Evolutionary conservation across 768 basidiomycete genomes (phyloP).

Genomic region (Agrocybe praecox): DNA sequence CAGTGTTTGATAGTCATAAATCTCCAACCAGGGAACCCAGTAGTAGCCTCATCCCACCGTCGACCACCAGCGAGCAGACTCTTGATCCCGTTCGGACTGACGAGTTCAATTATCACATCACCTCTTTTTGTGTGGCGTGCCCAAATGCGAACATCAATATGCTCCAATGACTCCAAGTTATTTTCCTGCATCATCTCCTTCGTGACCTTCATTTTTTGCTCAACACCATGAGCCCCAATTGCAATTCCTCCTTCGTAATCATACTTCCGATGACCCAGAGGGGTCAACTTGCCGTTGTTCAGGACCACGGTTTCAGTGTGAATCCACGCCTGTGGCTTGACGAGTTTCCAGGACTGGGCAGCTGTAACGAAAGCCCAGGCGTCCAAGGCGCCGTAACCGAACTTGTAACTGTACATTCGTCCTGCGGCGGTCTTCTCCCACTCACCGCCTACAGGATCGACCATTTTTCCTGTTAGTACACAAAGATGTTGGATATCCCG

Average conservation of each 20-base stretch:
- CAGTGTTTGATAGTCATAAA: conserved; percentile 99
- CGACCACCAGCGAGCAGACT: conserved; percentile 83
- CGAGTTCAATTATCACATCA: conserved; percentile 88
- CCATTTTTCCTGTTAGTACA: conserved; percentile 71
- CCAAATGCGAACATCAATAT: conserved; percentile 91
- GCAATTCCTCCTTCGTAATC: conserved; percentile 62
- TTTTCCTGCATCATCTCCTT: conserved; percentile 62
- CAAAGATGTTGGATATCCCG: conserved; percentile 92
- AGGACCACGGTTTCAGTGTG: conserved; percentile 73
- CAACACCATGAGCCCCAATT: conserved; percentile 66
- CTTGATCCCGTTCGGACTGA: conserved; percentile 81
- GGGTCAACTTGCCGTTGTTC: conserved; percentile 53
- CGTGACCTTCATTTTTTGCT: conserved; percentile 63
- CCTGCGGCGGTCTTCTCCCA: conserved; percentile 85
- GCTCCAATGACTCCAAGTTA: conserved; percentile 90
- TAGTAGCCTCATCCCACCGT: conserved; percentile 57
- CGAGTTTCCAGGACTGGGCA: conserved; percentile 78
- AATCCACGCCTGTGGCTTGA: conserved; percentile 94
- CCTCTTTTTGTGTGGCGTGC: conserved; percentile 84
- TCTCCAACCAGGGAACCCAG: conserved; percentile 88
- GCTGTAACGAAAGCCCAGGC: conserved; percentile 78
- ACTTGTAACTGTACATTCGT: conserved; percentile 78
- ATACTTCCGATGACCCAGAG: conserved; percentile 35
- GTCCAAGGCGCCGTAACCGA: conserved; percentile 91
- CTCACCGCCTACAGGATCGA: conserved; percentile 89